phyloP scores from a whole-genome alignment of 805 yeast species.

The Candida verbasci region DNA sequence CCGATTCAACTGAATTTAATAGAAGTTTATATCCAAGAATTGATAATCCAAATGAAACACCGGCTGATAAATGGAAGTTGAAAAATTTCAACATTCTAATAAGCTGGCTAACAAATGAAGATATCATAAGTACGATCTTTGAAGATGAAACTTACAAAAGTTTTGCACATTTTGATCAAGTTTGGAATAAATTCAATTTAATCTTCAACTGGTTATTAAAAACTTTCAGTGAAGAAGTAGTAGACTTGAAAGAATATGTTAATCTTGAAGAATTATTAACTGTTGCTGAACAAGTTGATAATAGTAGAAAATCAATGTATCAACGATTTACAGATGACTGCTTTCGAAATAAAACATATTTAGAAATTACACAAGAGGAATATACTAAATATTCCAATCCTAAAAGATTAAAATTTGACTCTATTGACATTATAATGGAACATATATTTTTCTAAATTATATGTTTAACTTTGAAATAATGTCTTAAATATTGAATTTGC shows the following conservation, averaged over 20 bases:
- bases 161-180: constrained; percentile 16
- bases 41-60: neutral
- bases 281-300: neutral
- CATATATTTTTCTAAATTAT: constrained; percentile 46
- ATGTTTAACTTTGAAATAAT: constrained; percentile 85
- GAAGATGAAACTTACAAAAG: constrained; percentile 18
- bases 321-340: neutral
- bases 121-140: constrained; percentile 6
- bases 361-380: constrained; percentile 2
- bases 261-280: neutral
- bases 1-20: neutral
- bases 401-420: constrained; percentile 1
- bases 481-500: constrained; percentile 90
- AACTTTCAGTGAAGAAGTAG: neutral
- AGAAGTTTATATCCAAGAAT: neutral
- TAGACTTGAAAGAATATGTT: neutral
- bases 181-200: constrained; percentile 23
- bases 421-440: neutral
- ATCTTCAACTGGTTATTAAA: constrained; percentile 20
- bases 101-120: constrained; percentile 4
- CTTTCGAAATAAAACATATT: neutral
- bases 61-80: constrained; percentile 2
- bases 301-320: neutral
- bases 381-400: constrained; percentile 1
- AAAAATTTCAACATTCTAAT: constrained; percentile 5